Conservation (phyloP, 2,329 filamentous ascomycete genomes). For the Xylariaceae sp. region DNA sequence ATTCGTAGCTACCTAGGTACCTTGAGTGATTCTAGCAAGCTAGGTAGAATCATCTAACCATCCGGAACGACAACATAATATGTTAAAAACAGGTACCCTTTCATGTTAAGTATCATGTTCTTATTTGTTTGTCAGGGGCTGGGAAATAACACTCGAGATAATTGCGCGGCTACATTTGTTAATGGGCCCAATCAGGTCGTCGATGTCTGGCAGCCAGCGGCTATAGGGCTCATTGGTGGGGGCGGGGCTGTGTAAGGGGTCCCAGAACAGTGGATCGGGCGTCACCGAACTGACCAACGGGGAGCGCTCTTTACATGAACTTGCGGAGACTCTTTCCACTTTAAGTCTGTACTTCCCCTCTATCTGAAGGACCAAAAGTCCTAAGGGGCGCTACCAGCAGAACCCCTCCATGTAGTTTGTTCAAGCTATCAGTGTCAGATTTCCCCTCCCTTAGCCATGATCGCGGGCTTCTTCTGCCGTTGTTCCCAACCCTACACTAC, state of each 20-base stretch:
- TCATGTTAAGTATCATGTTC: not conserved
- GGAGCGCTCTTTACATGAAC: constrained; percentile 16
- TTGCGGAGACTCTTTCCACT: constrained; percentile 28
- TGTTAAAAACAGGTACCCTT: not conserved
- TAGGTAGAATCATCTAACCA: not conserved
- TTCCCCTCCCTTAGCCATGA: too few relatives aligned
- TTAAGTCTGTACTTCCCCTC: too few relatives aligned
- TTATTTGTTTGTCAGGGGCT: not conserved
- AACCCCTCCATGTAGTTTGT: too few relatives aligned
- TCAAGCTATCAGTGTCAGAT: too few relatives aligned
- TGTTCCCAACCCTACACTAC: too few relatives aligned
- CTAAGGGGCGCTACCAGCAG: not conserved
- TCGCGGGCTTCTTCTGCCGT: too few relatives aligned
- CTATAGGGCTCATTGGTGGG: constrained; percentile 25
- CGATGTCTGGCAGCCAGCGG: constrained; percentile 18
- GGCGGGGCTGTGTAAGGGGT: constrained; percentile 20
- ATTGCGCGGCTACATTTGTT: constrained; percentile 19
- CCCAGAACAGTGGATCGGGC: constrained; percentile 29
- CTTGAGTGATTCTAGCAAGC: too few relatives aligned
- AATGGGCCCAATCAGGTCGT: constrained; percentile 23
- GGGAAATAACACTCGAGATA: constrained; percentile 12
- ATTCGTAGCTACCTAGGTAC: too few relatives aligned
- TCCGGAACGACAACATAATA: not conserved
- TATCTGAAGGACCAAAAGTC: not conserved
- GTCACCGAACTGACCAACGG: constrained; percentile 33